Evolutionary conservation across 176 grass and related monocot species (phyloP), one percentile per base, ranked within the genome.

Genomic region (Themeda triandra): DNA sequence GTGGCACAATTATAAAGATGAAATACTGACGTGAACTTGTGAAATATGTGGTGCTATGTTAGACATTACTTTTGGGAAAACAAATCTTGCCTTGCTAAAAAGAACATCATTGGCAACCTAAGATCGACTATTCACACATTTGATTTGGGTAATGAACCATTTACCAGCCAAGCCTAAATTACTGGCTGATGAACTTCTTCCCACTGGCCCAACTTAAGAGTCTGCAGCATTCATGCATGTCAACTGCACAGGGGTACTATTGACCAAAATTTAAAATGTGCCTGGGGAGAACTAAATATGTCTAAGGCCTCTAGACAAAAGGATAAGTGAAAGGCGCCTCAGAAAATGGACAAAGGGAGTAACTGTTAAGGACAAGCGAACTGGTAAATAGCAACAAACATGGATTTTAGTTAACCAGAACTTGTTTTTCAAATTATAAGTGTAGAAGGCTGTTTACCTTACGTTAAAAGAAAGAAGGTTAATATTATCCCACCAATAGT

Each of bases 401-500:
- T n/a, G 5, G 2, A 21, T 30, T 81, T 86, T 51, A 13, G 18
- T 35, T 75, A 68, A 4, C 21, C 75, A 28, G 17, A 76, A 32
- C 54, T n/a, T 66, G 31, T n/a, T 25, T 37, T 23, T 64, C 68
- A 2, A n/a, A 58, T 21, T 40, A 42, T 31, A 69, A n/a, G 15
- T 32, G 9, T 70, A 60, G 13, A n/a, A n/a, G n/a, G n/a, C n/a
- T n/a, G n/a, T n/a, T n/a, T n/a, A n/a, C n/a, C n/a, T n/a, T n/a
- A n/a, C n/a, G n/a, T n/a, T n/a, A n/a, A n/a, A n/a, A n/a, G n/a
- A n/a, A n/a, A n/a, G n/a, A n/a, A n/a, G n/a, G n/a, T n/a, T n/a
- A 73, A 29, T 78, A 32, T 41, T 49, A 31, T 78, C 68, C 39
- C 37, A 70, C 62, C 39, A n/a, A 66, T 80, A 32, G 23, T 79